Evolutionary conservation across 768 basidiomycete species (phyloP).

Genomic region (Lactarius vividus): DNA sequence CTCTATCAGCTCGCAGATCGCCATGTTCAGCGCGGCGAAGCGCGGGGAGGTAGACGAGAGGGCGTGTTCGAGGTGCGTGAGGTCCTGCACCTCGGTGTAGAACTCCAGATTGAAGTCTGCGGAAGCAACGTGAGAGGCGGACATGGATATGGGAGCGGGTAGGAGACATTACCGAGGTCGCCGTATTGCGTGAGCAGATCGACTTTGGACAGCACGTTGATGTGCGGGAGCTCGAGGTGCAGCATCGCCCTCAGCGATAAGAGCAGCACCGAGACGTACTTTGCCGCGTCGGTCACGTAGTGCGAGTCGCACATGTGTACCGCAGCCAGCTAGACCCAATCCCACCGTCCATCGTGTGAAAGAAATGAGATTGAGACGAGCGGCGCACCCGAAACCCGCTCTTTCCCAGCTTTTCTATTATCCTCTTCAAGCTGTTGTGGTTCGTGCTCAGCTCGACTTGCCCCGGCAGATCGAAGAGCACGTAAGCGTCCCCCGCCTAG

Average conservation of each 20-base stretch:
- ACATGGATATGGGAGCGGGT: too few relatives aligned
- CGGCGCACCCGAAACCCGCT: conserved; percentile 76
- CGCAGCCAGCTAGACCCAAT: conserved; percentile 35
- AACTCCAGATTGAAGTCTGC: conserved; percentile 96
- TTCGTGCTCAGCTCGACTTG: conserved; percentile 98
- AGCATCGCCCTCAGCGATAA: conserved; percentile 95
- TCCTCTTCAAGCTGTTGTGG: conserved; percentile 76
- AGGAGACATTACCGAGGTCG: conserved; percentile 62
- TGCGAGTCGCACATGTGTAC: conserved; percentile 97
- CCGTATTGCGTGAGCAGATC: conserved; percentile 90
- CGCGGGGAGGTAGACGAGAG: conserved; percentile 65
- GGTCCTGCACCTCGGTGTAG: conserved; percentile 97
- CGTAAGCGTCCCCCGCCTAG: conserved; percentile 74
- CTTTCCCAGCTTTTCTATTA: conserved; percentile 71
- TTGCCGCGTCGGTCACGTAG: conserved; percentile 93
- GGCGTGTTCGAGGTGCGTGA: conserved; percentile 79
- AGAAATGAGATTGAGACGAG: background rate
- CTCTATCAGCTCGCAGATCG: conserved; percentile 89
- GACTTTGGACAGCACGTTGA: conserved; percentile 96
- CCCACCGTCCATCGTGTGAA: background rate
- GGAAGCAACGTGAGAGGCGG: background rate
- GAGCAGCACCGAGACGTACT: conserved; percentile 90
- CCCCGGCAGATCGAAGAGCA: conserved; percentile 94
- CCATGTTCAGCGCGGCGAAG: conserved; percentile 79
- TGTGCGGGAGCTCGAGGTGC: conserved; percentile 96